A percentile compares a stretch with the other conserved stretches of the same genome.
Conservation (phyloP, 441 rosid genomes). For the Bruguiera hainesii region DNA sequence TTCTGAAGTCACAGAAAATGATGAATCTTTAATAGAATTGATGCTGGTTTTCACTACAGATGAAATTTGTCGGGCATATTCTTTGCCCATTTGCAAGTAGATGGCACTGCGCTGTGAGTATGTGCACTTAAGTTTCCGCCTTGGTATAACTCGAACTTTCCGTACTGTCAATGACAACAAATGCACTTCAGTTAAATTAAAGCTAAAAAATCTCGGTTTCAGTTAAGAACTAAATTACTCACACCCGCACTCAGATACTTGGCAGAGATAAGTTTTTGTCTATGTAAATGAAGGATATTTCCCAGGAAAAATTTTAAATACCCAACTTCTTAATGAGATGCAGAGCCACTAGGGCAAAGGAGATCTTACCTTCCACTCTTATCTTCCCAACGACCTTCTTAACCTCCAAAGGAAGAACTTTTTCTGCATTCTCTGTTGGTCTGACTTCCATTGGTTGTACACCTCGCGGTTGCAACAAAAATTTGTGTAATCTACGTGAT, state of each 20-base stretch:
- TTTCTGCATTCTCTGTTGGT: slow-evolving; percentile 41
- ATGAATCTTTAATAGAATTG: slow-evolving; percentile 65
- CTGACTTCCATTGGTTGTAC: slow-evolving; percentile 47
- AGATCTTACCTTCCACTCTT: slow-evolving; percentile 76
- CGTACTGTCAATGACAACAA: slow-evolving; percentile 51
- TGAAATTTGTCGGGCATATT: slow-evolving; percentile 74
- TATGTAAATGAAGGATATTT: slow-evolving; percentile 3
- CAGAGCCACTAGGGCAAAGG: not conserved
- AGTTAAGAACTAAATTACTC: not conserved
- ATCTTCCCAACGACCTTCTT: slow-evolving; percentile 76
- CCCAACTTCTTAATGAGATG: slow-evolving; percentile 7
- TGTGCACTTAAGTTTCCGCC: slow-evolving; percentile 65
- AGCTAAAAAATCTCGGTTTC: slow-evolving; percentile 1
- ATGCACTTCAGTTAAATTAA: slow-evolving; percentile 14
- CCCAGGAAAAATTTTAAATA: slow-evolving; percentile 3
- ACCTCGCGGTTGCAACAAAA: slow-evolving; percentile 85
- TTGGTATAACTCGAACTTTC: slow-evolving; percentile 72
- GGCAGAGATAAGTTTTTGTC: not conserved
- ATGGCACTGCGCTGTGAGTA: slow-evolving; percentile 72
- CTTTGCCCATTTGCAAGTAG: slow-evolving; percentile 73
- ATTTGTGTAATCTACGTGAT: slow-evolving; percentile 61
- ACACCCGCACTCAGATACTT: not conserved
- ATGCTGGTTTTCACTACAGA: slow-evolving; percentile 78
- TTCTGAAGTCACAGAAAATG: slow-evolving; percentile 62
- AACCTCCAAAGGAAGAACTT: slow-evolving; percentile 41